Percentiles rank a stretch among this genome's conserved stretches.
phyloP scores from a whole-genome alignment of 345 rosid genomes.

The Cardamine resedifolia region DNA sequence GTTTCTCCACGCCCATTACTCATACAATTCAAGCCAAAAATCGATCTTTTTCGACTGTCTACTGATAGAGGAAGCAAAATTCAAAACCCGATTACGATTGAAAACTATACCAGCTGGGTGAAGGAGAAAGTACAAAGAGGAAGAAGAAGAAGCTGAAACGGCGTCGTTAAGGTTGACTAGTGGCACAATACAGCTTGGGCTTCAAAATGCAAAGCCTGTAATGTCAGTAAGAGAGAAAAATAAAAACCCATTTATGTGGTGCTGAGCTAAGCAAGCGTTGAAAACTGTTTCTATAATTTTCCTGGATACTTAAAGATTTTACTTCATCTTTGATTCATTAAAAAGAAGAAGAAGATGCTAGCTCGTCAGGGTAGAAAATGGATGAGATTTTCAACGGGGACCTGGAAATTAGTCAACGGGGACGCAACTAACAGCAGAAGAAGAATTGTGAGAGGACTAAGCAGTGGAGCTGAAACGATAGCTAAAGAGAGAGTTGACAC shows the following conservation, averaged over 20 bases:
- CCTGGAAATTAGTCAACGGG: constrained; percentile 1
- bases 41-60: constrained; percentile 1
- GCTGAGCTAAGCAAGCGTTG: neutral
- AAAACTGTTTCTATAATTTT: neutral
- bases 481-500: constrained; percentile 72
- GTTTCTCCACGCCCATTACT: constrained; percentile 25
- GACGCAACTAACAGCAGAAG: neutral
- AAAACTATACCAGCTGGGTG: constrained; percentile 15
- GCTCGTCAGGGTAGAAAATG: constrained; percentile 22
- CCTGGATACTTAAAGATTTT: neutral
- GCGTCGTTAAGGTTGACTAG: neutral
- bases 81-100: constrained; percentile 1
- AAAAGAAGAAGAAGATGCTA: constrained; percentile 25
- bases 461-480: constrained; percentile 19
- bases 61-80: neutral
- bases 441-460: constrained; percentile 12
- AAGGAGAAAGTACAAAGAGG: neutral
- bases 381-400: constrained; percentile 16
- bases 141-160: constrained; percentile 16
- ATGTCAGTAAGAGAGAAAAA: neutral
- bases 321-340: neutral
- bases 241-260: neutral
- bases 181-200: neutral
- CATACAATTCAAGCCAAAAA: neutral
- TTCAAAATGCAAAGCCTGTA: constrained; percentile 10